Evolutionary conservation across 352 stramenopile species (phyloP).

Genomic region (Pythium phragmiticola): DNA sequence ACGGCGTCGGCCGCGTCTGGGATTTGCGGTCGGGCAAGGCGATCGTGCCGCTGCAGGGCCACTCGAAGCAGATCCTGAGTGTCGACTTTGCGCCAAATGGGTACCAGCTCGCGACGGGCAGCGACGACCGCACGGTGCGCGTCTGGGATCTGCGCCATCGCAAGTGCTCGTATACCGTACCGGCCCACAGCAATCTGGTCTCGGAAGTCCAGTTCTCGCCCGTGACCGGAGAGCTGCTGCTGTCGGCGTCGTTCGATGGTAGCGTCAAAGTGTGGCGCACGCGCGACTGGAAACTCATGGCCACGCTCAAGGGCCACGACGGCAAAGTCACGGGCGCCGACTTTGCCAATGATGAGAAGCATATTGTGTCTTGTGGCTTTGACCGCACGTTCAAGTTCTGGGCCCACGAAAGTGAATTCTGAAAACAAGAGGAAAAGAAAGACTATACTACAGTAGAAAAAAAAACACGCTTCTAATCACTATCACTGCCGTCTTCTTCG

Average conservation of each 20-base stretch:
- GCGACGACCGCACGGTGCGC: conserved; percentile 95
- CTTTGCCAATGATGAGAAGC: conserved; percentile 87
- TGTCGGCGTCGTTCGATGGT: conserved; percentile 93
- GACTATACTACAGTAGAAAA: conserved; percentile 11
- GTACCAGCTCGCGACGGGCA: conserved; percentile 91
- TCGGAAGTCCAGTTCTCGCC: conserved; percentile 90
- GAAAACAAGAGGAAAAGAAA: conserved; percentile 12
- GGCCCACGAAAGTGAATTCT: conserved; percentile 90
- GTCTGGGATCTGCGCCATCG: conserved; percentile 95
- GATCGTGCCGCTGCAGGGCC: conserved; percentile 87
- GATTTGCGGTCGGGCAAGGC: conserved; percentile 95
- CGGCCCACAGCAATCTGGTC: conserved; percentile 94
- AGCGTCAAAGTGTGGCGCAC: conserved; percentile 93
- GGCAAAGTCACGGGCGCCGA: conserved; percentile 95
- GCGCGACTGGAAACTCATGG: conserved; percentile 92
- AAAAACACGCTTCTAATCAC: conserved; percentile 7
- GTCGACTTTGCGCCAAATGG: conserved; percentile 94
- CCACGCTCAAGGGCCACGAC: conserved; percentile 90
- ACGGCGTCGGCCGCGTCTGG: conserved; percentile 93
- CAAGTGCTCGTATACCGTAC: conserved; percentile 91
- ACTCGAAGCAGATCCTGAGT: conserved; percentile 94
- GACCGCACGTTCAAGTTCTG: conserved; percentile 93
- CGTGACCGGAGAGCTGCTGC: conserved; percentile 81
- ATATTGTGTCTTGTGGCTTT: conserved; percentile 88
- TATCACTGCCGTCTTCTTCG: conserved; percentile 27